Conservation (phyloP, 208 protist species). For the Porcisia deanei region DNA sequence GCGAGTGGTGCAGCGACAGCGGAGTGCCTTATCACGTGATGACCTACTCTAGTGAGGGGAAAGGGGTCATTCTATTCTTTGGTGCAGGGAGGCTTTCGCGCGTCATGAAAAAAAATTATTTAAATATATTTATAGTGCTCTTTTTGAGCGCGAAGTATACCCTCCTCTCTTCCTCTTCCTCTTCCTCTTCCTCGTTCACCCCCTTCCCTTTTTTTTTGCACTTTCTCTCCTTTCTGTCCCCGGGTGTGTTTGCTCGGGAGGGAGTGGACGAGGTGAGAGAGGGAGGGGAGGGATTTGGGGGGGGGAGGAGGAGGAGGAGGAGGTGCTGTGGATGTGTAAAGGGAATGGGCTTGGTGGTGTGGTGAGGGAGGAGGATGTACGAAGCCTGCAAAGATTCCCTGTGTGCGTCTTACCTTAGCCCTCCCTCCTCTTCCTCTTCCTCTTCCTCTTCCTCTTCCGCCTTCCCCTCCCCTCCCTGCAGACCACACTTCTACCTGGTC, state of each 20-base stretch:
- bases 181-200: no score
- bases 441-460: neutral
- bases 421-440: neutral
- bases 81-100: neutral
- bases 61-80: neutral
- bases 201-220: no score
- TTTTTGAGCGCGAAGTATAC: no score
- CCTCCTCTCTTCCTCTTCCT: no score
- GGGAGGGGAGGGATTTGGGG: neutral
- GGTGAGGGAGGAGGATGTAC: neutral
- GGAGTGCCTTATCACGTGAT: conserved; percentile 30
- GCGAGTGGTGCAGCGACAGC: conserved; percentile 22
- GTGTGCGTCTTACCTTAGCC: neutral
- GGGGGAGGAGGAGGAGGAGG: neutral
- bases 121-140: neutral
- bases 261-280: no score
- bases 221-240: no score
- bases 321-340: neutral
- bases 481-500: no score
- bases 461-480: neutral
- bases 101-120: no score
- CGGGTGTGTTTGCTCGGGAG: no score
- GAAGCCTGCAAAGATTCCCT: neutral
- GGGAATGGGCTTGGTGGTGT: no score
- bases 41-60: conserved; percentile 31